Conservation (phyloP, 2,329 filamentous ascomycete species). For the Sporothrix euskadiensis region DNA sequence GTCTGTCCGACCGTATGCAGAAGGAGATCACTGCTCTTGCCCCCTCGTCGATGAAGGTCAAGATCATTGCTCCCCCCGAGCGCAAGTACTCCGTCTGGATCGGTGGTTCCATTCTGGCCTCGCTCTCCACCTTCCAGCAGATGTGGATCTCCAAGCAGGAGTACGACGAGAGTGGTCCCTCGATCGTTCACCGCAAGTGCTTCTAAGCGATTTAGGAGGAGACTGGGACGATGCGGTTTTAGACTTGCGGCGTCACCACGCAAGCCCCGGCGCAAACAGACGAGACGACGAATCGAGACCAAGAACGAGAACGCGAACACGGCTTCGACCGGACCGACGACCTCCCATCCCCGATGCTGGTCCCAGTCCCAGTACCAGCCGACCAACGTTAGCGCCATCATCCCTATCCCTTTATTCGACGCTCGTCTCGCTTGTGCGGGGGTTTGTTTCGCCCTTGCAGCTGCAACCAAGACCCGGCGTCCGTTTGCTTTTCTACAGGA, state of each 20-base stretch:
- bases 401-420: constrained; percentile 48
- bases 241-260: constrained; percentile 28
- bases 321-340: neutral
- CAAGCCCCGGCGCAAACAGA: constrained; percentile 47
- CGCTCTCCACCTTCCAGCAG: constrained; percentile 99
- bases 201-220: constrained; percentile 68
- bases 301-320: neutral
- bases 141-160: constrained; percentile 99
- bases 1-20: constrained; percentile 99
- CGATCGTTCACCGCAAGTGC: constrained; percentile 99
- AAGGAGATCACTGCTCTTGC: constrained; percentile 99
- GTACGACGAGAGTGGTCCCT: constrained; percentile 99
- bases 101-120: constrained; percentile 99
- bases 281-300: constrained; percentile 36
- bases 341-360: neutral
- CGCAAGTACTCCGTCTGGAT: constrained; percentile 99
- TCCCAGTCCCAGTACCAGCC: neutral
- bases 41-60: constrained; percentile 99
- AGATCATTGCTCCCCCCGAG: constrained; percentile 99
- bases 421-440: constrained; percentile 59
- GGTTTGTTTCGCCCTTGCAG: constrained; percentile 51
- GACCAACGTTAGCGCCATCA: neutral
- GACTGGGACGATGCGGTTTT: neutral
- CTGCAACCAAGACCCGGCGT: constrained; percentile 56
- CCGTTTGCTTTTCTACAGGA: constrained; percentile 47